These are phyloP conservation scores for Beauveria varroae DNA, from an alignment of 2,329 filamentous ascomycete species.

Conservation along the genomic window DNA sequence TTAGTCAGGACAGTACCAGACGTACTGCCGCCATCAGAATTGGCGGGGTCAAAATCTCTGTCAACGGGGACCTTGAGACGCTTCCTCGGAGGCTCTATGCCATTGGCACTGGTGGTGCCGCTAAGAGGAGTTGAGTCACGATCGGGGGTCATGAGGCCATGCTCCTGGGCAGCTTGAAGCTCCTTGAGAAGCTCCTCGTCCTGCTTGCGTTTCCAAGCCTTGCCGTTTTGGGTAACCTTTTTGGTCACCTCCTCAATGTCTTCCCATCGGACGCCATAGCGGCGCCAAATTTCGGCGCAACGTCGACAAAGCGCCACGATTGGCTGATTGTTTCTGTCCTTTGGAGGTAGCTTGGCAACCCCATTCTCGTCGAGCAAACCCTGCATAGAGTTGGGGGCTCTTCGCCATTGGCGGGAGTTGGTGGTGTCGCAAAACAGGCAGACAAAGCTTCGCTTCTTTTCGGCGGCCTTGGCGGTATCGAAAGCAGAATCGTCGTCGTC, in stretches of 20 bases:
- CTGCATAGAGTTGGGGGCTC: conserved; percentile 71
- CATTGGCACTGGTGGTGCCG: conserved; percentile 22
- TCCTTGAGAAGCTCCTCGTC: conserved; percentile 87
- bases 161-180: conserved; percentile 56
- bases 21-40: conserved; percentile 37
- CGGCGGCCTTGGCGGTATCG: conserved; percentile 74
- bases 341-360: conserved; percentile 46
- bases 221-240: conserved; percentile 71
- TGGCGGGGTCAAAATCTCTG: conserved; percentile 40
- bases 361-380: conserved; percentile 60
- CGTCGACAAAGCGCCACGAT: conserved; percentile 81
- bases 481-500: conserved; percentile 93
- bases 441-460: conserved; percentile 74
- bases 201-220: conserved; percentile 79
- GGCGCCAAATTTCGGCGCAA: conserved; percentile 89
- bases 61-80: conserved; percentile 52
- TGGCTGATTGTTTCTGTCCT: conserved; percentile 69
- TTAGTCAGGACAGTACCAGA: conserved; percentile 28
- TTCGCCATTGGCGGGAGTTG: conserved; percentile 80
- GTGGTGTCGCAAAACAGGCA: conserved; percentile 89
- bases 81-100: conserved; percentile 53
- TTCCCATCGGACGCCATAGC: conserved; percentile 94
- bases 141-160: conserved; percentile 37
- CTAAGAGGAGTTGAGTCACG: conserved; percentile 31
- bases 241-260: conserved; percentile 85